Evolutionary conservation across 805 yeast genomes (phyloP).

Genomic region (Jamesozyma lodderae): DNA sequence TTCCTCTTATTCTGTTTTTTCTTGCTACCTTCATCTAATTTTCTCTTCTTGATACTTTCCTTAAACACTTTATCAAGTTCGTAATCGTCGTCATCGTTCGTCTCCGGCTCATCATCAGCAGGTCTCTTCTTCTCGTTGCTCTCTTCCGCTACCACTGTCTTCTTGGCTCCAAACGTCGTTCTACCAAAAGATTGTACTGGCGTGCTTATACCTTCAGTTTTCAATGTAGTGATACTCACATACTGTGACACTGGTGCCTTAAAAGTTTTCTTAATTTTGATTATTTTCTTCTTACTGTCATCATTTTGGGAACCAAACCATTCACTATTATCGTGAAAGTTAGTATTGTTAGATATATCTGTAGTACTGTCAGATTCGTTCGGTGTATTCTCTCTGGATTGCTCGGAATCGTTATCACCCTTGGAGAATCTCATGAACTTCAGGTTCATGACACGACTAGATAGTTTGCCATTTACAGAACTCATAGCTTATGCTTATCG

Average conservation of each 20-base stretch:
- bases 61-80: constrained; percentile 18
- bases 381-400: constrained; percentile 16
- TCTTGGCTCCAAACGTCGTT: constrained; percentile 7
- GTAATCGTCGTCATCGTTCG: constrained; percentile 14
- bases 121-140: constrained; percentile 19
- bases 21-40: constrained; percentile 5
- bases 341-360: not conserved
- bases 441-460: constrained; percentile 76
- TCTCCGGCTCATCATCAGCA: constrained; percentile 33
- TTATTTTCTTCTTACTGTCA: constrained; percentile 28
- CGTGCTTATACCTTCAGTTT: not conserved
- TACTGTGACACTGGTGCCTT: not conserved
- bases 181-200: constrained; percentile 2
- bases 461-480: constrained; percentile 33
- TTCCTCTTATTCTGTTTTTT: constrained; percentile 15
- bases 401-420: constrained; percentile 14
- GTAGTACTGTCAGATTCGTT: not conserved
- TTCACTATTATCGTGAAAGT: constrained; percentile 16
- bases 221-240: constrained; percentile 3
- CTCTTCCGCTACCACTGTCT: constrained; percentile 21
- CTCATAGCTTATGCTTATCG: no score
- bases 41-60: constrained; percentile 14
- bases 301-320: constrained; percentile 10
- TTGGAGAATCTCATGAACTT: constrained; percentile 53
- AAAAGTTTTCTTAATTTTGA: constrained; percentile 18